These are phyloP conservation scores for Aspergillus arachidicola DNA, from an alignment of 2,329 filamentous ascomycete genomes.

Conservation along the genomic window DNA sequence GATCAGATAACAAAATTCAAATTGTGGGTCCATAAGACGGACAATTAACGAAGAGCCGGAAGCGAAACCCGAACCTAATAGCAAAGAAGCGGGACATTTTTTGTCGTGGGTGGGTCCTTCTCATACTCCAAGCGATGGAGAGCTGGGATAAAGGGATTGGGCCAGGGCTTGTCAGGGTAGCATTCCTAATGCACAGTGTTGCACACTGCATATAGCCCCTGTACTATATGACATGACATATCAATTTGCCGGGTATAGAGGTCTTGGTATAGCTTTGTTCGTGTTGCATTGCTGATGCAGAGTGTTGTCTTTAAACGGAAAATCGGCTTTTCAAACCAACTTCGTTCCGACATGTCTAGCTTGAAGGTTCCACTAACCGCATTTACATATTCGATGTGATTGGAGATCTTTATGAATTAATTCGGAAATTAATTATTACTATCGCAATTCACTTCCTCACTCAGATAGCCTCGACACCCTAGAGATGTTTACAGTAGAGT, in stretches of 20 bases:
- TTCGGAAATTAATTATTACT: not conserved
- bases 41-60: not conserved
- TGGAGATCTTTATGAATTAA: not conserved
- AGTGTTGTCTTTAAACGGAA: not conserved
- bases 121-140: not conserved
- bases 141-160: not conserved
- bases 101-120: not conserved
- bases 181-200: not conserved
- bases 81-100: not conserved
- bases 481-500: not conserved
- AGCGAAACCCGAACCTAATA: not conserved
- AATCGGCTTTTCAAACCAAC: not conserved
- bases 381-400: not conserved
- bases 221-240: not conserved
- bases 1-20: not conserved
- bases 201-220: not conserved
- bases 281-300: not conserved
- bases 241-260: not conserved
- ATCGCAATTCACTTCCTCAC: not conserved
- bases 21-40: not conserved
- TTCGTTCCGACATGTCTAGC: not conserved
- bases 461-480: not conserved
- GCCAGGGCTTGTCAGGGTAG: not conserved
- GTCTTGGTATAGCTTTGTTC: not conserved
- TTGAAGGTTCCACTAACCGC: not conserved